Evolutionary conservation across 1,284 basidiomycete genomes (phyloP), one percentile per base, ranked within the genome.

Genomic region (Trichosporon sp.): DNA sequence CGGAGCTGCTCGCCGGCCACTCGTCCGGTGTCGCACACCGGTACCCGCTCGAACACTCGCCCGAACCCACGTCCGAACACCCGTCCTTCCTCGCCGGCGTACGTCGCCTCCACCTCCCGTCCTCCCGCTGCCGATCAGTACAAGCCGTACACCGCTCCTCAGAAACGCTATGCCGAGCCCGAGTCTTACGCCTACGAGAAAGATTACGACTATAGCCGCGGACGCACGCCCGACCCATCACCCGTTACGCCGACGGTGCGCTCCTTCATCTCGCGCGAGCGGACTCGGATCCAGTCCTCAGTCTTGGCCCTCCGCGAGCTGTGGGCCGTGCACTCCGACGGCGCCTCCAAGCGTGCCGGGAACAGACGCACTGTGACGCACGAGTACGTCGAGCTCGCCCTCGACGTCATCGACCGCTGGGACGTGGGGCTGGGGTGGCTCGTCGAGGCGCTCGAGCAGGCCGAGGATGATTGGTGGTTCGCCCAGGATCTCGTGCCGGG

Each of bases 371-470:
- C 56, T 77, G 71, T 80, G 79, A 26, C 80, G 79, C n/a, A 77
- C 80, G 35, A 83, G 73, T 65, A 83, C 75, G 19, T 78, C 76
- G 31, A 77, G 75, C 59, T 76, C 75, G 68, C 71, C 70, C 67
- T 77, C 69, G 51, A 32, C 38, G 43, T 65, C 71, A 38, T 59
- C 61, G 21, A 64, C 63, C 4, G 70, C 14, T 63, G 59, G 59
- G 59, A 63, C 32, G 59, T 16, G 59, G 32, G 31, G 16, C 31
- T 63, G 2, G 6, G 7, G 11, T 11, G 12, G 32, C 59, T 63
- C 31, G 59, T 35, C 31, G 32, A 63, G 2, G 32, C 59, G 0
- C 32, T 63, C 59, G 59, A 2, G 14, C 46, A 54, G 8, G 19
- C 19, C 3, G 51, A 21, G 21, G 51, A 54, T 4, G 7, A 26